Conservation (phyloP, 768 basidiomycete species). For the Collybia nuda region DNA sequence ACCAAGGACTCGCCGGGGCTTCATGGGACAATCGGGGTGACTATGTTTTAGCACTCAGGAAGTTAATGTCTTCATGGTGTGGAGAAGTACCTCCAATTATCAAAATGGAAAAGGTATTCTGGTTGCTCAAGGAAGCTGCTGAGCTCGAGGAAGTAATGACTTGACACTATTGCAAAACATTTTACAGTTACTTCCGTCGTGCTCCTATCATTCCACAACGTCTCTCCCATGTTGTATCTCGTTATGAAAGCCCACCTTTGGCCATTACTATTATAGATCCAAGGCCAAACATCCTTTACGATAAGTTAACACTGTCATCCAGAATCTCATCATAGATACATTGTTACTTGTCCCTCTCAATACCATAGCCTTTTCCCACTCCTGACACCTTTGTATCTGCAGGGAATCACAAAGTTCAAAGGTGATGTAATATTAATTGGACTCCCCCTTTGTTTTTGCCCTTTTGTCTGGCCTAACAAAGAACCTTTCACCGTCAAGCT, state of each 20-base stretch:
- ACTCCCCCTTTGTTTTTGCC: too few relatives aligned
- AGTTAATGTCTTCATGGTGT: conserved; percentile 6
- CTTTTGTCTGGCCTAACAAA: too few relatives aligned
- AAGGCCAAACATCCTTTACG: conserved; percentile 3
- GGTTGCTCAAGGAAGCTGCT: neutral
- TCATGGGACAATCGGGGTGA: neutral
- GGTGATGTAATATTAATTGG: too few relatives aligned
- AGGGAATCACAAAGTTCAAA: too few relatives aligned
- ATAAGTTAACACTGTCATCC: neutral
- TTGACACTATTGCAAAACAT: conserved; percentile 6
- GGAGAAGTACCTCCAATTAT: conserved; percentile 1
- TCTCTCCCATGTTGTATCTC: conserved; percentile 3
- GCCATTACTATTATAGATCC: neutral
- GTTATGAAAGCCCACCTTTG: neutral
- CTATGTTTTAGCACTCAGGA: conserved; percentile 5
- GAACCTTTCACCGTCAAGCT: too few relatives aligned
- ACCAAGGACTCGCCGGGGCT: conserved; percentile 7
- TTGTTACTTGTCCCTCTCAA: too few relatives aligned
- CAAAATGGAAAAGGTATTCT: neutral
- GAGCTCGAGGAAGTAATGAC: conserved; percentile 5
- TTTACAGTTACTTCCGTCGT: conserved; percentile 8
- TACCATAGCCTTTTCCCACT: too few relatives aligned
- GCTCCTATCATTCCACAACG: conserved; percentile 7
- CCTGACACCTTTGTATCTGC: too few relatives aligned
- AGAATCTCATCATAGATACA: too few relatives aligned